A percentile compares a stretch with the other conserved stretches of the same genome.
Conservation (phyloP, 2,329 filamentous ascomycete species). For the Colletotrichum tamarilloi region DNA sequence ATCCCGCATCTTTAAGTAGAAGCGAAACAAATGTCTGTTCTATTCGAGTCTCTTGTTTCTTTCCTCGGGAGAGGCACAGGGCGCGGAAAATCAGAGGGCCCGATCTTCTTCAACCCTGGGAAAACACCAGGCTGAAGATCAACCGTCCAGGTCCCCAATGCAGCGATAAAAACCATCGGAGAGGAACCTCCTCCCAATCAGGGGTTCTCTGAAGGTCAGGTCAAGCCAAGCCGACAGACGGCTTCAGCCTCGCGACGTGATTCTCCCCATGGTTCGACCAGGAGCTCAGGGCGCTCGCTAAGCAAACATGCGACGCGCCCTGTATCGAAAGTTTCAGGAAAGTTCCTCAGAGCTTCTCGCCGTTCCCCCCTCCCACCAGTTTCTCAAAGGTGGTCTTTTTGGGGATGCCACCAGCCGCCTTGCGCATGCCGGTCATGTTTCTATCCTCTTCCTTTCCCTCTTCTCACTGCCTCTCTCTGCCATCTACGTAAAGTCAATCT, state of each 20-base stretch:
- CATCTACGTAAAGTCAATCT: conserved; percentile 7
- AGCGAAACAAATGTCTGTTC: conserved; percentile 12
- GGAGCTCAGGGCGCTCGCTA: conserved; percentile 29
- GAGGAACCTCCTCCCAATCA: not conserved
- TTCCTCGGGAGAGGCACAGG: not conserved
- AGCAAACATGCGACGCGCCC: conserved; percentile 41
- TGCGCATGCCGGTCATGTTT: conserved; percentile 21
- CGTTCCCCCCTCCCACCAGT: not conserved
- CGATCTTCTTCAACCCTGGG: not conserved
- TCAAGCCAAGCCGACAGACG: not conserved
- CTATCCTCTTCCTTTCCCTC: not conserved
- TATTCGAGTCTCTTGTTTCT: not conserved
- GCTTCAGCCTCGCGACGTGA: conserved; percentile 23
- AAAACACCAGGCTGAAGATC: conserved; percentile 4
- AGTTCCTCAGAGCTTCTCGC: conserved; percentile 18
- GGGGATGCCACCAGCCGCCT: conserved; percentile 9
- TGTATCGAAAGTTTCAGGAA: conserved; percentile 42
- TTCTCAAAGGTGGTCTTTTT: not conserved
- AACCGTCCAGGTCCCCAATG: not conserved
- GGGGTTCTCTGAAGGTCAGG: not conserved
- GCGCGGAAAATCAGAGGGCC: conserved; percentile 1
- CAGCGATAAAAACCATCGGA: not conserved
- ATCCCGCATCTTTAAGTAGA: conserved; percentile 17
- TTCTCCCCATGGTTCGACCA: not conserved
- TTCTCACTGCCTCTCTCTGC: not conserved